A percentile compares a stretch with the other conserved stretches of the same genome.
phyloP scores from a whole-genome alignment of 225 moss, liverwort and hornwort species.

The Pseudoscleropodium purum region DNA sequence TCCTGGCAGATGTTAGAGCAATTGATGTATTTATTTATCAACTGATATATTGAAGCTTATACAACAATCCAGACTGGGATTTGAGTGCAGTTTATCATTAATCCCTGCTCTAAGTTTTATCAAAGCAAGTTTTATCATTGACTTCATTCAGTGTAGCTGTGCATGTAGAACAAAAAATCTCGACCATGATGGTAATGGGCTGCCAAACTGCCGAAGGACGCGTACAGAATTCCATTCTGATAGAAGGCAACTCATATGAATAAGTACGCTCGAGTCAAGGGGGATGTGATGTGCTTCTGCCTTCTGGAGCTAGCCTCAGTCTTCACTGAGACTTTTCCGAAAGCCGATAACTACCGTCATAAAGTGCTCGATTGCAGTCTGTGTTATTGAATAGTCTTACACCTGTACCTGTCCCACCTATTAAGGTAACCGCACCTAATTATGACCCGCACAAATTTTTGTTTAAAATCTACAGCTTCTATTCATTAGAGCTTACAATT shows the following conservation, averaged over 20 bases:
- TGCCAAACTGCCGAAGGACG: not conserved
- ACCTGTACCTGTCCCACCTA: not conserved
- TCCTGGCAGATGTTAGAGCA: not conserved
- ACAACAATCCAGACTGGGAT: not conserved
- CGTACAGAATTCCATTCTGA: not conserved
- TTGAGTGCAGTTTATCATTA: not conserved
- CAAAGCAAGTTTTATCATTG: too few species aligned
- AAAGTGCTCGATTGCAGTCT: not conserved
- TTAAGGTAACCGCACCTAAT: not conserved
- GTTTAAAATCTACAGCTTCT: not conserved
- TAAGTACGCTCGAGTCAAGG: not conserved
- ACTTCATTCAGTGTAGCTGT: not conserved
- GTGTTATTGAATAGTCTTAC: not conserved
- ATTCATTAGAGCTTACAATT: too few species aligned
- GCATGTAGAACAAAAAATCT: not conserved
- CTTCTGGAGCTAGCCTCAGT: not conserved
- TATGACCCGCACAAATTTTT: not conserved
- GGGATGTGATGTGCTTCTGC: not conserved
- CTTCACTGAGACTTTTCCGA: not conserved
- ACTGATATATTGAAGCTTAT: not conserved
- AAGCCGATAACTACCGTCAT: not conserved
- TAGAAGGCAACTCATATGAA: not conserved
- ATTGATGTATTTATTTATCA: not conserved
- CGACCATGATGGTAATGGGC: not conserved
- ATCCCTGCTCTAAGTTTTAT: not conserved